Evolutionary conservation across 1,284 basidiomycete genomes (phyloP).

Genomic region (Microbotryum intermedium): DNA sequence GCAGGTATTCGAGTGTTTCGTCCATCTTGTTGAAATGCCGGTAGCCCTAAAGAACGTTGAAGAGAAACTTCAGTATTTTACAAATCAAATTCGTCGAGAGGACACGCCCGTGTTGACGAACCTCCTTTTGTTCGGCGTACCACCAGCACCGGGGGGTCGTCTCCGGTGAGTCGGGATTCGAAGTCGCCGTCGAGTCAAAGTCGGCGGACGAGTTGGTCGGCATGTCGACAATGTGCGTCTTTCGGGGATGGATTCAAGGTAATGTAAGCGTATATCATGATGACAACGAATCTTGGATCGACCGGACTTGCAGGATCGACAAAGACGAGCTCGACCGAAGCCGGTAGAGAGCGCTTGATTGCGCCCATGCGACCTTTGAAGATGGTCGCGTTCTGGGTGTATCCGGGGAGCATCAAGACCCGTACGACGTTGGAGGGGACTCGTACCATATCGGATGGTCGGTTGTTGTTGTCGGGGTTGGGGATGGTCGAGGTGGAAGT

Average conservation of each 20-base stretch:
- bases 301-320: slow-evolving; percentile 23
- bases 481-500: too few species aligned
- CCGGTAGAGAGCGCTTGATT: slow-evolving; percentile 16
- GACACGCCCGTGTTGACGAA: slow-evolving; percentile 35
- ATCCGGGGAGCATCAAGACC: slow-evolving; percentile 46
- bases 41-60: slow-evolving; percentile 40
- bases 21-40: slow-evolving; percentile 43
- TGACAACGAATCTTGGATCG: neutral
- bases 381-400: slow-evolving; percentile 68
- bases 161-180: slow-evolving; percentile 53
- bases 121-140: too few species aligned
- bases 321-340: slow-evolving; percentile 25
- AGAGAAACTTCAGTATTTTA: slow-evolving; percentile 39
- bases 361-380: slow-evolving; percentile 42
- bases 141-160: too few species aligned
- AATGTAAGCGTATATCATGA: neutral
- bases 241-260: neutral
- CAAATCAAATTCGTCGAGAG: neutral
- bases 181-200: slow-evolving; percentile 50
- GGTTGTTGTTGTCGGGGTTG: too few species aligned
- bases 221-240: slow-evolving; percentile 59
- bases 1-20: slow-evolving; percentile 47
- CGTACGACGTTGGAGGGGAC: slow-evolving; percentile 1
- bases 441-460: too few species aligned
- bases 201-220: slow-evolving; percentile 45